Conservation (phyloP, 169 alveolate species). For the Plasmodium gallinaceum region DNA sequence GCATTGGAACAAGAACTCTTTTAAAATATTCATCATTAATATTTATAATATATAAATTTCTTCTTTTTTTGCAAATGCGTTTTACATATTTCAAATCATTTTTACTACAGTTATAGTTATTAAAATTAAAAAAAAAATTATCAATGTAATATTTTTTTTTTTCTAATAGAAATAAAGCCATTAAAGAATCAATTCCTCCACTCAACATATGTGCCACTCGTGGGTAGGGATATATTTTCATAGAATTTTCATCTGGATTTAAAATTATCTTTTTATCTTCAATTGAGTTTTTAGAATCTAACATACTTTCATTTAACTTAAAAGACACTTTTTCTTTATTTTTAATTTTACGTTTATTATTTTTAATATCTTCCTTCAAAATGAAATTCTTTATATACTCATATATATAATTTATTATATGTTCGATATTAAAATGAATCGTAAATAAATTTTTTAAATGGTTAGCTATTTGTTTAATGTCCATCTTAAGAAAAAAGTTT, state of each 20-base stretch:
- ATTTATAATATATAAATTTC: constrained; percentile 35
- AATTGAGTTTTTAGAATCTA: not conserved
- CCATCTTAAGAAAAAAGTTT: constrained; percentile 9
- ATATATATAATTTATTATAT: constrained; percentile 14
- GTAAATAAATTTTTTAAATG: constrained; percentile 14
- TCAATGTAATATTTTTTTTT: constrained; percentile 36
- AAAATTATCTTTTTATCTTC: not conserved
- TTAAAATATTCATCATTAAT: constrained; percentile 53
- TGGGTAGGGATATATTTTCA: constrained; percentile 50
- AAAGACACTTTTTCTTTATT: not conserved
- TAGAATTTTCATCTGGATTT: not conserved
- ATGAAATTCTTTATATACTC: not conserved
- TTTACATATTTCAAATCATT: constrained; percentile 47
- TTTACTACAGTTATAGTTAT: constrained; percentile 44
- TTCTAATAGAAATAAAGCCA: constrained; percentile 60
- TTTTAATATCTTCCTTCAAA: not conserved
- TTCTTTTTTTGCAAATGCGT: constrained; percentile 33
- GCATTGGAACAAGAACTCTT: constrained; percentile 49
- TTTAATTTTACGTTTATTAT: not conserved
- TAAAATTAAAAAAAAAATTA: constrained; percentile 40
- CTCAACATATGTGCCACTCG: constrained; percentile 71
- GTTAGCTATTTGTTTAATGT: constrained; percentile 4
- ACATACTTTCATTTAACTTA: not conserved
- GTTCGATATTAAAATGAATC: constrained; percentile 33
- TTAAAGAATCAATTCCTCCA: constrained; percentile 66